These are phyloP conservation scores for Trichoderma parareesei DNA, from an alignment of 495 filamentous ascomycete genomes.

Conservation along the genomic window DNA sequence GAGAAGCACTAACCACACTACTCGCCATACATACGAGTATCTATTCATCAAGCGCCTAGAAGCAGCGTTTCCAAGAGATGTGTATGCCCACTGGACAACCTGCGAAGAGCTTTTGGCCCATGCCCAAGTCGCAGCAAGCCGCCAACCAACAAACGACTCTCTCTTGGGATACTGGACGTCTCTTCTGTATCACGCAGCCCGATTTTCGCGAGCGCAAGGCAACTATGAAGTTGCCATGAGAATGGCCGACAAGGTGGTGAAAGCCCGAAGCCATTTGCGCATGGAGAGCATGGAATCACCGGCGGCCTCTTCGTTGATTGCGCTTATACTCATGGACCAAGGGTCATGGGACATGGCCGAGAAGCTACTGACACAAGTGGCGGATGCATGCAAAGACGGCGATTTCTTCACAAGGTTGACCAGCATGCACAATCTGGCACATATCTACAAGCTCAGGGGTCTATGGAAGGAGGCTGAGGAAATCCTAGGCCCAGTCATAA, in stretches of 20 bases:
- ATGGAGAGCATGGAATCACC: constrained; percentile 23
- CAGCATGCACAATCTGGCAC: constrained; percentile 17
- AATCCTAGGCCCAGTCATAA: constrained; percentile 23
- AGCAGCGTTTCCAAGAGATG: constrained; percentile 26
- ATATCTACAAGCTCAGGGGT: constrained; percentile 25
- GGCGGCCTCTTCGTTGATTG: constrained; percentile 11
- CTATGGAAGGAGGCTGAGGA: constrained; percentile 30
- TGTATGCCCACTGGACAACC: constrained; percentile 25
- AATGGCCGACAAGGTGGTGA: constrained; percentile 21
- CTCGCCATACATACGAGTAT: constrained; percentile 21
- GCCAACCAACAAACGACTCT: constrained; percentile 11
- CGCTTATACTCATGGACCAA: constrained; percentile 20
- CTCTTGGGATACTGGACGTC: constrained; percentile 13
- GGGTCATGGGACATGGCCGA: constrained; percentile 31
- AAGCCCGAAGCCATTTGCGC: constrained; percentile 23
- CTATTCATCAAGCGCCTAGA: constrained; percentile 26
- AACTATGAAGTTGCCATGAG: constrained; percentile 22
- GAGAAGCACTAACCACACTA: constrained; percentile 29
- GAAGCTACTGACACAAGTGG: constrained; percentile 19
- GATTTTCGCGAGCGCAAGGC: constrained; percentile 17
- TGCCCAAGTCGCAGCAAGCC: constrained; percentile 22
- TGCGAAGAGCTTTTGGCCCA: constrained; percentile 34
- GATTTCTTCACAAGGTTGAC: constrained; percentile 18
- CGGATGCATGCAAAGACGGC: constrained; percentile 28
- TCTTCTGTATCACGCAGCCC: constrained; percentile 11